Evolutionary conservation across 2,329 filamentous ascomycete genomes (phyloP).

Genomic region (Phialocephala sp.): DNA sequence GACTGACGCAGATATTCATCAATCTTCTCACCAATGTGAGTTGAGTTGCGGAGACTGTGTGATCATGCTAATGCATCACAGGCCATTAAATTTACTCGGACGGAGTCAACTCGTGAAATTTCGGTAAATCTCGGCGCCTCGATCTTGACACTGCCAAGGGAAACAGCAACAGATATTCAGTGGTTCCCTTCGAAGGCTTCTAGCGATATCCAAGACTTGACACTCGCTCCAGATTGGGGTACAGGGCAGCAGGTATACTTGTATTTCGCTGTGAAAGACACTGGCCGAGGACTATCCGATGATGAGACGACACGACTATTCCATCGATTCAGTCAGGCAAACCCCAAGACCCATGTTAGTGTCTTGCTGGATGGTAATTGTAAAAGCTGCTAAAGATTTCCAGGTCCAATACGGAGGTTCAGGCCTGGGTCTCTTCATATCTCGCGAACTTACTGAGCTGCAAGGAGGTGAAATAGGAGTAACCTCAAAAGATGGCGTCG

Average conservation of each 20-base stretch:
- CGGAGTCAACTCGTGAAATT: conserved; percentile 62
- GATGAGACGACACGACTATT: conserved; percentile 71
- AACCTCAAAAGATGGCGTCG: conserved; percentile 60
- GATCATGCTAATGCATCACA: conserved; percentile 13
- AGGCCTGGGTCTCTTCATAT: conserved; percentile 69
- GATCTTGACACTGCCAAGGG: conserved; percentile 39
- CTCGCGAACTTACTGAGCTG: conserved; percentile 64
- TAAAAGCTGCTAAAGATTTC: not conserved
- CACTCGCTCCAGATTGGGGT: conserved; percentile 41
- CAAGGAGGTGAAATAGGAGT: conserved; percentile 71
- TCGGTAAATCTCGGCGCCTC: conserved; percentile 51
- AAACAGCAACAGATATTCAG: conserved; percentile 37
- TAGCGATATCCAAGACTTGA: conserved; percentile 28
- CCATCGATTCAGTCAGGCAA: conserved; percentile 70
- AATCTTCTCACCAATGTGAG: conserved; percentile 69
- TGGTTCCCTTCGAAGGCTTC: conserved; percentile 42
- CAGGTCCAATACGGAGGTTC: conserved; percentile 66
- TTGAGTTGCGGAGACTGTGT: too few species aligned
- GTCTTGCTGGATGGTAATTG: not conserved
- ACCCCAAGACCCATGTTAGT: conserved; percentile 49
- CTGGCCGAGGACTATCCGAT: conserved; percentile 65
- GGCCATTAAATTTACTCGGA: conserved; percentile 69
- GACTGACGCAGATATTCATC: conserved; percentile 76
- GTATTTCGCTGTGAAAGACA: conserved; percentile 65
- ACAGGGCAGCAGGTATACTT: conserved; percentile 46